Evolutionary conservation across 2,329 filamentous ascomycete species (phyloP).

Genomic region (Apiospora phragmitis): DNA sequence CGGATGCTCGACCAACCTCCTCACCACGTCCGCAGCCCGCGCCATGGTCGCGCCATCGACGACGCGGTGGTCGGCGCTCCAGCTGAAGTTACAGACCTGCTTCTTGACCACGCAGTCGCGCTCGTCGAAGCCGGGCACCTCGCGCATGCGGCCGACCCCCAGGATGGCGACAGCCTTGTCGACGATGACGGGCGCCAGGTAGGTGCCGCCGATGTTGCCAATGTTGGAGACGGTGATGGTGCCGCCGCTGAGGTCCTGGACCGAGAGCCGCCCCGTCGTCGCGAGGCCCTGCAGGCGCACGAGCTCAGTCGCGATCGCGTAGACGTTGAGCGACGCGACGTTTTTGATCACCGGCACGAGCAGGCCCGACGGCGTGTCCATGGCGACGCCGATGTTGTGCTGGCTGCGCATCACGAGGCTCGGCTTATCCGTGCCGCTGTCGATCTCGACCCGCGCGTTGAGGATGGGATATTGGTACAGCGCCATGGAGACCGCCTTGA

Average conservation of each 20-base stretch:
- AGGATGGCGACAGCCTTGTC: conserved; percentile 90
- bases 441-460: conserved; percentile 77
- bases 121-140: conserved; percentile 76
- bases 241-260: conserved; percentile 76
- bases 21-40: conserved; percentile 80
- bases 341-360: conserved; percentile 90
- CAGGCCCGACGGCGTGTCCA: conserved; percentile 87
- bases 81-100: conserved; percentile 88
- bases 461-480: conserved; percentile 81
- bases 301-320: conserved; percentile 77
- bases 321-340: conserved; percentile 74
- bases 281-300: conserved; percentile 72
- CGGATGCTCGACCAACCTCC: conserved; percentile 77
- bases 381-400: conserved; percentile 94
- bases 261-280: conserved; percentile 70
- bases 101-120: conserved; percentile 65
- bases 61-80: conserved; percentile 93
- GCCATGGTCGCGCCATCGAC: conserved; percentile 96
- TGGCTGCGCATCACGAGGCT: conserved; percentile 74
- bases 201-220: conserved; percentile 89
- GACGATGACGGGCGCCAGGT: conserved; percentile 88
- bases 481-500: conserved; percentile 90
- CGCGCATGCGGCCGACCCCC: conserved; percentile 79
- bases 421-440: conserved; percentile 59
- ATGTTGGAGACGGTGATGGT: conserved; percentile 98